Conservation (phyloP, 805 yeast species). For the Torulaspora microellipsoides region DNA sequence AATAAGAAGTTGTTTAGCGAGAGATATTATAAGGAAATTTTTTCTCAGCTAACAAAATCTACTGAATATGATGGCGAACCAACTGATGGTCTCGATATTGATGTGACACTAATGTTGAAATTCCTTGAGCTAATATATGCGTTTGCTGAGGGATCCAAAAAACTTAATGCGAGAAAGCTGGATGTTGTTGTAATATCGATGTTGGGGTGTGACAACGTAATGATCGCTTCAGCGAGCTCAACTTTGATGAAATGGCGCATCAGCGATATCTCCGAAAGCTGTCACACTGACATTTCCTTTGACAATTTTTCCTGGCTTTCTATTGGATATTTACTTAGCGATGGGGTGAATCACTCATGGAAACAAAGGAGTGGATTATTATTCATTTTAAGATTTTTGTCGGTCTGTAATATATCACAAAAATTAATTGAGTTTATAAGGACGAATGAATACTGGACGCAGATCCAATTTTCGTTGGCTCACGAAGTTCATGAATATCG, state of each 20-base stretch:
- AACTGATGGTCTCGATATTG: neutral
- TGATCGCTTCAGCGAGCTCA: conserved; percentile 15
- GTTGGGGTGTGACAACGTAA: conserved; percentile 19
- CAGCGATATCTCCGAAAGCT: conserved; percentile 25
- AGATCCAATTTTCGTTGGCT: conserved; percentile 52
- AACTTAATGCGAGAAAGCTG: conserved; percentile 4
- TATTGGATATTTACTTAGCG: conserved; percentile 37
- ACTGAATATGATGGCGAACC: neutral
- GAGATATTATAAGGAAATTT: conserved; percentile 3
- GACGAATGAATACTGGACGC: conserved; percentile 47
- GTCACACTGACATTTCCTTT: conserved; percentile 16
- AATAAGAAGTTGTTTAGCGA: conserved; percentile 12
- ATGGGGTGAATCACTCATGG: conserved; percentile 26
- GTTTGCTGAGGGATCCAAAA: conserved; percentile 16
- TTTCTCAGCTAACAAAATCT: conserved; percentile 1
- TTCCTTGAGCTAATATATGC: conserved; percentile 39
- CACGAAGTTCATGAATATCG: conserved; percentile 59
- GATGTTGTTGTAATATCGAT: conserved; percentile 20
- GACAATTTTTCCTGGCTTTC: conserved; percentile 44
- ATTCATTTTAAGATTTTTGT: conserved; percentile 53
- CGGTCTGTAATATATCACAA: conserved; percentile 12
- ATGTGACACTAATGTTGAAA: conserved; percentile 25
- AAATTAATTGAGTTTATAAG: conserved; percentile 12
- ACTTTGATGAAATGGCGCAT: conserved; percentile 52
- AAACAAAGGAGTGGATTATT: conserved; percentile 43